phyloP scores from a whole-genome alignment of 306 rosid genomes.

The Dalbergia oliveri region DNA sequence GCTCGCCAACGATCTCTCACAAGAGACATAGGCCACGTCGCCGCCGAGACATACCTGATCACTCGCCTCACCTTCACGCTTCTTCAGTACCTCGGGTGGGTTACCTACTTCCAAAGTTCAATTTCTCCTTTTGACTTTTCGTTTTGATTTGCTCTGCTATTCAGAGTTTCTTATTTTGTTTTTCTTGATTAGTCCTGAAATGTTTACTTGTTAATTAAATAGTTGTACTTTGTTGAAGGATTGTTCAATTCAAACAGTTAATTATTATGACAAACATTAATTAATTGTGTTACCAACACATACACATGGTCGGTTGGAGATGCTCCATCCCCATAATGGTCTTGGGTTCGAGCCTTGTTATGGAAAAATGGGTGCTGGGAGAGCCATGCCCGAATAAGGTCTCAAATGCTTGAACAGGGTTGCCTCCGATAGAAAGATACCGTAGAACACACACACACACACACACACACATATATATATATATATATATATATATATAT shows the following conservation, averaged over 20 bases:
- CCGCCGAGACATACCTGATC: slow-evolving; percentile 80
- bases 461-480: too few species aligned
- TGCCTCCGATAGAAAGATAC: too few species aligned
- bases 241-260: not conserved
- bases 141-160: not conserved
- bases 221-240: not conserved
- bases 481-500: too few species aligned
- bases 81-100: slow-evolving; percentile 84
- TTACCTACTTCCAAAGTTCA: not conserved
- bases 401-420: too few species aligned
- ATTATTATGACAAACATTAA: not conserved
- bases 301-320: too few species aligned
- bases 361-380: too few species aligned
- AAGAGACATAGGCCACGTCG: slow-evolving; percentile 63
- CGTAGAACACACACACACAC: too few species aligned
- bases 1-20: slow-evolving; percentile 42
- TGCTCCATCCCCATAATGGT: too few species aligned
- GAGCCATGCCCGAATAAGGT: too few species aligned
- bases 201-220: not conserved
- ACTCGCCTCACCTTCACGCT: slow-evolving; percentile 80
- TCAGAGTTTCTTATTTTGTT: not conserved
- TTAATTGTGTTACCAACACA: too few species aligned
- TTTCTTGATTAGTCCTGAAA: not conserved
- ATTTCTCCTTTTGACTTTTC: not conserved
- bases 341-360: too few species aligned